Evolutionary conservation across 2,329 filamentous ascomycete genomes (phyloP).

Genomic region (Colletotrichum truncatum): DNA sequence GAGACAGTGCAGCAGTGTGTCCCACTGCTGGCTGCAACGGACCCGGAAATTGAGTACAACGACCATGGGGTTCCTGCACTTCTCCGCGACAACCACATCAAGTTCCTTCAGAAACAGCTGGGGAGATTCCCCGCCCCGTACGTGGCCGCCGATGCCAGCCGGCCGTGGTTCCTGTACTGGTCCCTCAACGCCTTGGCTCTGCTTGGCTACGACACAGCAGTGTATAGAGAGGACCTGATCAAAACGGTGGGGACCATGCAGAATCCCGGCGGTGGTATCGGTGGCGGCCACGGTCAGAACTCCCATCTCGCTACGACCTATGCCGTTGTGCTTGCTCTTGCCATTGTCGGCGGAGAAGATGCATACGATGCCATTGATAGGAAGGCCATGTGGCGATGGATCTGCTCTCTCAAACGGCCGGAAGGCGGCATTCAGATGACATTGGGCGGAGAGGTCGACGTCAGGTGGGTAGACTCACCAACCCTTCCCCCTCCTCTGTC

Average conservation of each 20-base stretch:
- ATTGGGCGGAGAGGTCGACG: constrained; percentile 88
- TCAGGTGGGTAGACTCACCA: constrained; percentile 67
- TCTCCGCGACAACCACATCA: constrained; percentile 68
- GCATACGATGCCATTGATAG: constrained; percentile 82
- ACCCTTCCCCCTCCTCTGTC: neutral
- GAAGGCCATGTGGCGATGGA: constrained; percentile 88
- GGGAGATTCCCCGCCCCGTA: constrained; percentile 74
- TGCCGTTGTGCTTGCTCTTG: constrained; percentile 81
- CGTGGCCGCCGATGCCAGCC: constrained; percentile 81
- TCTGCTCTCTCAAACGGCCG: constrained; percentile 84
- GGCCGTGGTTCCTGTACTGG: constrained; percentile 98
- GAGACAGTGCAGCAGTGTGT: constrained; percentile 75
- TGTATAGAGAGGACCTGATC: constrained; percentile 75
- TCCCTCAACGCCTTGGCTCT: constrained; percentile 78
- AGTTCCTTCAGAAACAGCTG: constrained; percentile 69
- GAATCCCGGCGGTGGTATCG: constrained; percentile 86
- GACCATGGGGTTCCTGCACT: constrained; percentile 78
- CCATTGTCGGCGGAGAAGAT: constrained; percentile 79
- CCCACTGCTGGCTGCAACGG: constrained; percentile 70
- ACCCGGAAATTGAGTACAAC: constrained; percentile 67
- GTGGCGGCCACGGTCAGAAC: constrained; percentile 89
- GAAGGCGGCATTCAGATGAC: constrained; percentile 92
- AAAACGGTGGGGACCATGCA: constrained; percentile 84
- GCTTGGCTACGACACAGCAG: constrained; percentile 76
- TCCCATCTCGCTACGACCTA: constrained; percentile 92